Base-by-base conservation (phyloP, 805 yeast species). In the Torulaspora gathmanii region DNA sequence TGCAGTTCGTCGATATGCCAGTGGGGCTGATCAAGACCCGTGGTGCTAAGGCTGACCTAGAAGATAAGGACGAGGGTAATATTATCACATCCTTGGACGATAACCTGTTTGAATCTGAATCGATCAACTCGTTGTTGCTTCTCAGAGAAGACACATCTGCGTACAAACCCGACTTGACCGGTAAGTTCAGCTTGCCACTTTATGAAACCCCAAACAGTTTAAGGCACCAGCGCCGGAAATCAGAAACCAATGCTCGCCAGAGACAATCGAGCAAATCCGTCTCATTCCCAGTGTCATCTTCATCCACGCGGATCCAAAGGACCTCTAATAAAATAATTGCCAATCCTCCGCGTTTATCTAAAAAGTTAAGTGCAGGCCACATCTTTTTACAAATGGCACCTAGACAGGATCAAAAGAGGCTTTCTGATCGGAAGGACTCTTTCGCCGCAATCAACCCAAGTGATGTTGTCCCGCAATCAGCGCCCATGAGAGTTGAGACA, bases 1-100 rank as follows among this genome's bases (percentile, higher is more conserved):
- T 64, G 33, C 63, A 58, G 41, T 57, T 61, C 36, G 45, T 53
- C 11, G 60, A 59, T 31, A 46, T 44, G 6, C 51, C 56, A 1
- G 45, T 51, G 12, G 52, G 49, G 5, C 30, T 49, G 22, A 42
- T 45, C 16, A 46, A 42, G 16, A 28, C 49, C 10, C 45, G 40
- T 12, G 30, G 33, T 10, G 40, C 28, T 7, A 46, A 38, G 30
- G 40, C 16, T 19, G 41, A 23, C 22, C n/a, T n/a, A n/a, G 51
- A 29, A 4, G 45, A 30, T 10, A 38, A 42, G 23, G 49, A 40
- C 8, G 45, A 44, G 15, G 43, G 34, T 20, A 41, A 26, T 30
- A 44, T 26, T 5, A 40, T 33, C 19, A 45, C 44, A 10, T 38
- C 45, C 8, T 38, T 59, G 6, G 63, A 56, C 43, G 61, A 58